Conservation (phyloP, 768 basidiomycete genomes). For the Suillus plorans region DNA sequence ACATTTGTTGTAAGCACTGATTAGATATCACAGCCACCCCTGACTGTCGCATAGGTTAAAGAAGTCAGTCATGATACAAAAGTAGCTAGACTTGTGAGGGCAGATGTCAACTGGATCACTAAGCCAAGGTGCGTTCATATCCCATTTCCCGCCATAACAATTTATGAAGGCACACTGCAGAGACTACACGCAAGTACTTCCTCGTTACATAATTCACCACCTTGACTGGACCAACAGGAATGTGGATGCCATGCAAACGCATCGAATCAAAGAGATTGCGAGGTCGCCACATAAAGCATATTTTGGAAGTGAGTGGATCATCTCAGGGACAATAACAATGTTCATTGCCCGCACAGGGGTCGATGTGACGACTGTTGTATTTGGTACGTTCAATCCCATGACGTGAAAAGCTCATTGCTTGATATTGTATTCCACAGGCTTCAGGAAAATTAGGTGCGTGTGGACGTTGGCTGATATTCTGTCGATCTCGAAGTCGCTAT, state of each 20-base stretch:
- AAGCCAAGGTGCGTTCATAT: constrained; percentile 50
- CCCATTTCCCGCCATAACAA: not conserved
- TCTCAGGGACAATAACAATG: not conserved
- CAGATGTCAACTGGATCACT: constrained; percentile 87
- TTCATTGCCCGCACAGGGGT: constrained; percentile 43
- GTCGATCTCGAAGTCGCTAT: constrained; percentile 4
- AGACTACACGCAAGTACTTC: constrained; percentile 66
- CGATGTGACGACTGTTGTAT: constrained; percentile 67
- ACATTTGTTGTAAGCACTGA: constrained; percentile 63
- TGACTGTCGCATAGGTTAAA: constrained; percentile 48
- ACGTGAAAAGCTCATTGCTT: not conserved
- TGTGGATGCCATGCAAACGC: constrained; percentile 74
- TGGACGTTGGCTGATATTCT: not conserved
- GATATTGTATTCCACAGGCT: constrained; percentile 47
- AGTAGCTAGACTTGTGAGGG: constrained; percentile 64
- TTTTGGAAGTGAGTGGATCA: constrained; percentile 63
- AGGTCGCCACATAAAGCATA: constrained; percentile 54
- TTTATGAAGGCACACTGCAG: constrained; percentile 32
- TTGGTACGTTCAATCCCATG: constrained; percentile 47
- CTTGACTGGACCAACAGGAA: constrained; percentile 44
- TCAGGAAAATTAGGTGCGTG: constrained; percentile 71
- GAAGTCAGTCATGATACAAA: constrained; percentile 81
- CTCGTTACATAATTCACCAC: not conserved
- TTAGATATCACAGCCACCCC: not conserved
- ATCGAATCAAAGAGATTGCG: constrained; percentile 67